Evolutionary conservation across 2,329 filamentous ascomycete genomes (phyloP).

Genomic region (Malbranchea zuffiana): DNA sequence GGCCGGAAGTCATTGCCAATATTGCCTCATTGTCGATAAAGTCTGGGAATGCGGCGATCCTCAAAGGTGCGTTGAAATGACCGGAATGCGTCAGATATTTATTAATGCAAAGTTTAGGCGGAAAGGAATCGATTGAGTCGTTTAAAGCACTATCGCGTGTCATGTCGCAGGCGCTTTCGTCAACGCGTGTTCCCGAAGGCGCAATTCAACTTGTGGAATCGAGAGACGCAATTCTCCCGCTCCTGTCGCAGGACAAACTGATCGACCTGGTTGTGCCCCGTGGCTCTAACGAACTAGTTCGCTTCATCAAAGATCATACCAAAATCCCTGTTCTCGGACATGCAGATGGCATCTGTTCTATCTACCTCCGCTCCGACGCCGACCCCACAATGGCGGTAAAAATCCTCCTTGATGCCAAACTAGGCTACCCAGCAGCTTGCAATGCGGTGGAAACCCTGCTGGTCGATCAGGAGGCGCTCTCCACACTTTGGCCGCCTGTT

Average conservation of each 20-base stretch:
- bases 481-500: conserved; percentile 56
- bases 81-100: not conserved
- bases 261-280: conserved; percentile 94
- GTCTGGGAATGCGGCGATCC: conserved; percentile 89
- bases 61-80: conserved; percentile 57
- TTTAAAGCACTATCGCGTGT: conserved; percentile 81
- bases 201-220: conserved; percentile 92
- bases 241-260: conserved; percentile 73
- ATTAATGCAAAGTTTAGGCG: conserved; percentile 43
- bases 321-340: conserved; percentile 94
- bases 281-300: conserved; percentile 79
- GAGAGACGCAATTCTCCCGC: conserved; percentile 74
- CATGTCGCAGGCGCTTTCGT: conserved; percentile 65
- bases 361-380: conserved; percentile 73
- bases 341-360: conserved; percentile 81
- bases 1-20: conserved; percentile 96
- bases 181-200: conserved; percentile 65
- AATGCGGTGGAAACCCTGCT: conserved; percentile 89
- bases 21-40: conserved; percentile 94
- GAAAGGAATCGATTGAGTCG: conserved; percentile 91
- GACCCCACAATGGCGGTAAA: conserved; percentile 59
- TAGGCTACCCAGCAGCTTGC: conserved; percentile 87
- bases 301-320: conserved; percentile 79
- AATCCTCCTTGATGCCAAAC: conserved; percentile 84
- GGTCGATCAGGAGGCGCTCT: conserved; percentile 61